These are phyloP conservation scores for Pichia terricola DNA, from an alignment of 1,139 yeast species.

Conservation along the genomic window DNA sequence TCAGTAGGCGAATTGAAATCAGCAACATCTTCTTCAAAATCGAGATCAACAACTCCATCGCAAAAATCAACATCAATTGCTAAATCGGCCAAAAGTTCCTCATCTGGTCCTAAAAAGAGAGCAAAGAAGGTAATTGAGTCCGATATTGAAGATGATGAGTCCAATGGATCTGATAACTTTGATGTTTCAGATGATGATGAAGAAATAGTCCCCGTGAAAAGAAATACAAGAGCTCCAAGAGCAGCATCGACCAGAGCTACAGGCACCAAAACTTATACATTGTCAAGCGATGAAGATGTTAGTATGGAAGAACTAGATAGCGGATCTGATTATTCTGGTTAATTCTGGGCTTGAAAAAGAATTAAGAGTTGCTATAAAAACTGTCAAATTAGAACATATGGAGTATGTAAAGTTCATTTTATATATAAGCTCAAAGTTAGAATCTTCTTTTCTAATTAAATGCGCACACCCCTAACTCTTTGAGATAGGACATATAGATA, in stretches of 20 bases:
- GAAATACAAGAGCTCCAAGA: not conserved
- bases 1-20: not conserved
- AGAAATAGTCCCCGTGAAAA: not conserved
- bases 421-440: too few relatives aligned
- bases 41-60: not conserved
- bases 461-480: constrained; percentile 3
- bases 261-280: not conserved
- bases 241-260: not conserved
- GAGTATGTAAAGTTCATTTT: too few relatives aligned
- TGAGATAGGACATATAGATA: constrained; percentile 54
- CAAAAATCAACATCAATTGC: not conserved
- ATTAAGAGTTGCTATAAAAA: too few relatives aligned
- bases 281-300: constrained; percentile 7
- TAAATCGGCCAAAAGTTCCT: constrained; percentile 3
- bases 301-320: constrained; percentile 1
- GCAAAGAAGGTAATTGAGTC: constrained; percentile 10
- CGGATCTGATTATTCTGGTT: constrained; percentile 2
- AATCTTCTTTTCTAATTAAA: not conserved
- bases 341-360: too few relatives aligned
- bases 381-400: too few relatives aligned
- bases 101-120: constrained; percentile 5
- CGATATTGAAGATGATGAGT: constrained; percentile 4
- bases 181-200: not conserved
- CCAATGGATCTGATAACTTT: constrained; percentile 7
- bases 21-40: not conserved